A percentile compares a stretch with the other conserved stretches of the same genome.
These are phyloP conservation scores for Microdochium paspali DNA, from an alignment of 2,329 filamentous ascomycete genomes.

Conservation along the genomic window DNA sequence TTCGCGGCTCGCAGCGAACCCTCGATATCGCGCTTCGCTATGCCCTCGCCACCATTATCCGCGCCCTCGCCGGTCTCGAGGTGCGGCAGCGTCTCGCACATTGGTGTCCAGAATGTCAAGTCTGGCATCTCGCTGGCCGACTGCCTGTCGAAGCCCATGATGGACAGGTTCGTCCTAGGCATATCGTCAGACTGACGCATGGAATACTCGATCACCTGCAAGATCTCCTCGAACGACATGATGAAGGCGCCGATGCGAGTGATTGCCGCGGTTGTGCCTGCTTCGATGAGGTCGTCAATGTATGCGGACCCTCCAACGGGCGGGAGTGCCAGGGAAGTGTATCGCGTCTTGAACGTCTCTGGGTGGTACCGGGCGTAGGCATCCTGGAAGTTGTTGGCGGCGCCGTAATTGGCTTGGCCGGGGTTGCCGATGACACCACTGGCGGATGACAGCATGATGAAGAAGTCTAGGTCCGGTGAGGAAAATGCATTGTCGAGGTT, in stretches of 20 bases:
- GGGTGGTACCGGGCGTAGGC: slow-evolving; percentile 4
- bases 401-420: slow-evolving; percentile 27
- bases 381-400: slow-evolving; percentile 24
- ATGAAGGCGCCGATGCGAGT: background rate
- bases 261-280: background rate
- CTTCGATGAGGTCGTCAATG: background rate
- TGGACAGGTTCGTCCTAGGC: slow-evolving; percentile 4
- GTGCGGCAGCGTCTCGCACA: background rate
- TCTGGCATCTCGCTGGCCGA: background rate
- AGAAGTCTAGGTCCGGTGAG: slow-evolving; percentile 20
- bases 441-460: slow-evolving; percentile 28
- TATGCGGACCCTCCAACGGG: background rate
- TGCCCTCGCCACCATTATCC: background rate
- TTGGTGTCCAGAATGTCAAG: background rate
- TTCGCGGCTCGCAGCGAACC: background rate
- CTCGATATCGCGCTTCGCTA: background rate
- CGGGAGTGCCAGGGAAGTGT: background rate
- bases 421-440: slow-evolving; percentile 22
- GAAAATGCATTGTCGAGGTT: slow-evolving; percentile 12
- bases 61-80: background rate
- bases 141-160: background rate
- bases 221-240: slow-evolving; percentile 2
- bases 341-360: background rate
- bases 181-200: slow-evolving; percentile 4
- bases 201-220: slow-evolving; percentile 1